These are phyloP conservation scores for Haplosporangium sp. DNA, from an alignment of 371 early-diverging fungal species.

Conservation along the genomic window DNA sequence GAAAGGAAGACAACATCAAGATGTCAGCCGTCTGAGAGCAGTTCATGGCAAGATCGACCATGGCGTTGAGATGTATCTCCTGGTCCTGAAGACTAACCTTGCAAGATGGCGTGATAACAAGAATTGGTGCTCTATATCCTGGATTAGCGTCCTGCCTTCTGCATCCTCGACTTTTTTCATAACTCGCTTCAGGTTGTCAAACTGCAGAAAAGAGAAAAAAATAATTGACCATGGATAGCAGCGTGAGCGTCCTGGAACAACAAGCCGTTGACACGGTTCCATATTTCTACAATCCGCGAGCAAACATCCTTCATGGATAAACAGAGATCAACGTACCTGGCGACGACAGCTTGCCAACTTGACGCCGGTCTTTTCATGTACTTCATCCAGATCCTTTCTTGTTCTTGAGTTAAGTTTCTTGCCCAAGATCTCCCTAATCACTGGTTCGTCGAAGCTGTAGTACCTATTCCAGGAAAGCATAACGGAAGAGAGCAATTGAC, in stretches of 20 bases:
- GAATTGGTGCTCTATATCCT: slow-evolving; percentile 61
- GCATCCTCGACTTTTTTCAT: slow-evolving; percentile 69
- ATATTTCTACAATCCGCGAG: too few species aligned
- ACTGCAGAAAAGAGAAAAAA: slow-evolving; percentile 33
- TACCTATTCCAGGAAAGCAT: slow-evolving; percentile 58
- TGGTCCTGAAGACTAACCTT: slow-evolving; percentile 34
- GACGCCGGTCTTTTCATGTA: slow-evolving; percentile 59
- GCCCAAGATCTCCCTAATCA: slow-evolving; percentile 65
- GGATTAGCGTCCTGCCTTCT: slow-evolving; percentile 59
- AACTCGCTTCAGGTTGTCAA: slow-evolving; percentile 74
- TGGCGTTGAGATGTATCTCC: neutral
- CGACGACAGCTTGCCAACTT: slow-evolving; percentile 65
- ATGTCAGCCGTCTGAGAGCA: neutral
- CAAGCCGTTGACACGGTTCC: neutral
- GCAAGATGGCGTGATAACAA: slow-evolving; percentile 60
- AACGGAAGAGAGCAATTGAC: neutral
- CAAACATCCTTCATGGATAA: neutral
- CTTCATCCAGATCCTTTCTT: slow-evolving; percentile 62
- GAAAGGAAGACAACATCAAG: neutral
- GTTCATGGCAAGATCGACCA: neutral
- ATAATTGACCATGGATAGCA: too few species aligned
- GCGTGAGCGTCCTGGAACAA: neutral
- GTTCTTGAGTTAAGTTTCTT: slow-evolving; percentile 62
- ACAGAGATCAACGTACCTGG: slow-evolving; percentile 39
- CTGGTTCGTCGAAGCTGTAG: slow-evolving; percentile 66